Percentiles rank a stretch among this genome's conserved stretches.
phyloP scores from a whole-genome alignment of 257 asterid species.

The Petrea volubilis region DNA sequence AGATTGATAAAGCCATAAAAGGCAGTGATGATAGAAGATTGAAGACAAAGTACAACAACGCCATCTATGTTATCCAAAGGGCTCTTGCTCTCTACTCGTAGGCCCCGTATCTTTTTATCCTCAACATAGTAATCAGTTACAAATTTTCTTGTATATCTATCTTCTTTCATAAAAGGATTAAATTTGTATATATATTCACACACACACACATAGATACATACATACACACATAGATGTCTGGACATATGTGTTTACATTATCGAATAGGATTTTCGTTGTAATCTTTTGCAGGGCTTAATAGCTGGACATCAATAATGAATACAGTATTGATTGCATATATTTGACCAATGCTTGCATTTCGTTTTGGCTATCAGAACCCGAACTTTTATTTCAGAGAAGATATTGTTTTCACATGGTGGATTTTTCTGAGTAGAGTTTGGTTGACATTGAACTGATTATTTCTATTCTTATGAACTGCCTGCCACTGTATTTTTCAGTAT shows the following conservation, averaged over 20 bases:
- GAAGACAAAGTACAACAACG: constrained; percentile 85
- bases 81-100: constrained; percentile 90
- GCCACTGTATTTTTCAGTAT: background rate
- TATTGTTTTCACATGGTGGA: background rate
- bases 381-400: background rate
- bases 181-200: too few species aligned
- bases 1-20: constrained; percentile 75
- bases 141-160: background rate
- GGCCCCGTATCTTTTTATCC: constrained; percentile 23
- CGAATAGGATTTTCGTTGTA: background rate
- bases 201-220: too few species aligned
- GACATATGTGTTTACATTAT: background rate
- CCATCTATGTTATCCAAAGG: constrained; percentile 80
- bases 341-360: constrained; percentile 14
- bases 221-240: background rate
- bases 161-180: background rate
- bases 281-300: background rate
- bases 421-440: background rate
- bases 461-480: background rate
- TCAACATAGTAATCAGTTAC: background rate
- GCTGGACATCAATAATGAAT: constrained; percentile 3
- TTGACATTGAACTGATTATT: constrained; percentile 14
- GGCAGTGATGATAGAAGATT: constrained; percentile 75
- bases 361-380: background rate
- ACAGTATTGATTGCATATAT: background rate